Percentiles rank a stretch among this genome's conserved stretches.
These are phyloP conservation scores for Hypoxylon sp. DNA, from an alignment of 2,329 filamentous ascomycete species.

Conservation along the genomic window DNA sequence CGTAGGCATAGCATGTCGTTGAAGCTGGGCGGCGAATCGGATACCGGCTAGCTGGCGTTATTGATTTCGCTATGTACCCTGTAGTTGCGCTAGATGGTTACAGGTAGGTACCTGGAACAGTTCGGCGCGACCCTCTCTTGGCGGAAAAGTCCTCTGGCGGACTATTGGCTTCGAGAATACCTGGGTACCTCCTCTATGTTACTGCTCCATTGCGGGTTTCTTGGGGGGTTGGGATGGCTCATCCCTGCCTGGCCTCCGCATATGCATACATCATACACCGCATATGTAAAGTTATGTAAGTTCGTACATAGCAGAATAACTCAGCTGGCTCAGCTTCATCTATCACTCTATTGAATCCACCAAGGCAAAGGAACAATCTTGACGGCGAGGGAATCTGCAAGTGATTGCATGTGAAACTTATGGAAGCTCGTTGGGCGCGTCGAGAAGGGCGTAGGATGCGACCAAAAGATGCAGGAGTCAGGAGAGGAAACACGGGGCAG, in stretches of 20 bases:
- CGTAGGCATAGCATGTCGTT: background rate
- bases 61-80: background rate
- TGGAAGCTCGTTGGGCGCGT: slow-evolving; percentile 5
- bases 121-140: slow-evolving; percentile 12
- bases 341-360: too few relatives aligned
- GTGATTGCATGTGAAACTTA: slow-evolving; percentile 5
- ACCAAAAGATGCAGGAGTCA: slow-evolving; percentile 35
- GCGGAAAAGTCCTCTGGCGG: slow-evolving; percentile 5
- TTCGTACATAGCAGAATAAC: background rate
- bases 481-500: slow-evolving; percentile 29
- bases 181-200: too few relatives aligned
- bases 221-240: background rate
- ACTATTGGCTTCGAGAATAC: slow-evolving; percentile 3
- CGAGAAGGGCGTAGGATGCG: slow-evolving; percentile 22
- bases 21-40: background rate
- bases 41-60: slow-evolving; percentile 1
- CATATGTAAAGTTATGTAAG: too few relatives aligned
- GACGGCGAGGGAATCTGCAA: slow-evolving; percentile 14
- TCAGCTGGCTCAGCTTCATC: slow-evolving; percentile 14
- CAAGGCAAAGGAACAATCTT: slow-evolving; percentile 1
- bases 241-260: slow-evolving; percentile 1
- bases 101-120: background rate
- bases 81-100: too few relatives aligned
- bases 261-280: background rate
- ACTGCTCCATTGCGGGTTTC: background rate